Evolutionary conservation across 805 yeast genomes (phyloP).

Genomic region (Spathaspora gorwiae): DNA sequence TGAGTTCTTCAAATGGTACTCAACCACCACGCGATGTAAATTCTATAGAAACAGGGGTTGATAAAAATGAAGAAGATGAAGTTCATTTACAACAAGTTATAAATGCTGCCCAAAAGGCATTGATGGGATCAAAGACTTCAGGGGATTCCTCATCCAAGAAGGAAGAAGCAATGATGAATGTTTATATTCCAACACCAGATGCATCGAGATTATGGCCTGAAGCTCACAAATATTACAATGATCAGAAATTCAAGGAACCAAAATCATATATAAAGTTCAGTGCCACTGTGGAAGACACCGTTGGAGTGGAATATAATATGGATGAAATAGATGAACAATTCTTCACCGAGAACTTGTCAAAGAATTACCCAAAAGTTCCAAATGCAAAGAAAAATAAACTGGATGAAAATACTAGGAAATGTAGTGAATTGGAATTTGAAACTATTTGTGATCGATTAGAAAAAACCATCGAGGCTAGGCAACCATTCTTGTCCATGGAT

Average conservation of each 20-base stretch:
- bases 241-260: slow-evolving; percentile 61
- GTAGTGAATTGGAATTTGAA: slow-evolving; percentile 87
- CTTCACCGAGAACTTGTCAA: slow-evolving; percentile 38
- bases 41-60: slow-evolving; percentile 95
- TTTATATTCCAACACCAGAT: slow-evolving; percentile 95
- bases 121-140: slow-evolving; percentile 32
- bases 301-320: slow-evolving; percentile 81
- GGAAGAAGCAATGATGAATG: slow-evolving; percentile 15
- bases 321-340: slow-evolving; percentile 84
- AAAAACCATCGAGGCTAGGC: slow-evolving; percentile 67
- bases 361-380: slow-evolving; percentile 24
- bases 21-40: slow-evolving; percentile 82
- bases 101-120: slow-evolving; percentile 67
- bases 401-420: slow-evolving; percentile 20
- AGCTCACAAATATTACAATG: slow-evolving; percentile 65
- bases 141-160: slow-evolving; percentile 31
- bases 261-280: slow-evolving; percentile 80
- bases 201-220: slow-evolving; percentile 82
- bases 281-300: slow-evolving; percentile 93
- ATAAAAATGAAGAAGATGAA: slow-evolving; percentile 95
- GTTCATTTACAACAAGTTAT: slow-evolving; percentile 91
- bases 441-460: slow-evolving; percentile 70
- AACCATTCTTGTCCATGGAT: slow-evolving; percentile 84
- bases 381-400: slow-evolving; percentile 9
- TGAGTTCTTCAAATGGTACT: slow-evolving; percentile 40